Evolutionary conservation across 768 basidiomycete genomes (phyloP).

Genomic region (Suillus spraguei): DNA sequence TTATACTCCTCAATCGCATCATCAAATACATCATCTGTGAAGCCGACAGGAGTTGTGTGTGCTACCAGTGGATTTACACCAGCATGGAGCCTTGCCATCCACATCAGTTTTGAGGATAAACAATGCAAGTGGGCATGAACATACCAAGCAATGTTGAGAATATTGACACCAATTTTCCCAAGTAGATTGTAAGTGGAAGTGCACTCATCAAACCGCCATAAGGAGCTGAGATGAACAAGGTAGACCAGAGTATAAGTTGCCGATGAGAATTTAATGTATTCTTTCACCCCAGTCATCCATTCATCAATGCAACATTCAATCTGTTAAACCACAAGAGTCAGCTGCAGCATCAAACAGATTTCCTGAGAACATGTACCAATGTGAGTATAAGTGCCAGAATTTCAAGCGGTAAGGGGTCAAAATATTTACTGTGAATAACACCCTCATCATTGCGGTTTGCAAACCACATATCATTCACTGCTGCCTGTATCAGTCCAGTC

Average conservation of each 20-base stretch:
- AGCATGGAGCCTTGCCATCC: not conserved
- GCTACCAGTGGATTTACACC: too few species aligned
- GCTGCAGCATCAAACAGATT: not conserved
- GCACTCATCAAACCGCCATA: too few species aligned
- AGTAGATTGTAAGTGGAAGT: too few species aligned
- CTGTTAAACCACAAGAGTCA: too few species aligned
- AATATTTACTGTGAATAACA: slow-evolving; percentile 21
- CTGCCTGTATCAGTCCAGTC: slow-evolving; percentile 25
- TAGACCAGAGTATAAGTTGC: too few species aligned
- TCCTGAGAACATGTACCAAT: not conserved
- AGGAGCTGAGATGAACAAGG: too few species aligned
- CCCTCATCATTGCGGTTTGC: slow-evolving; percentile 28
- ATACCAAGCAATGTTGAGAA: not conserved
- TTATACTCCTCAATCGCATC: not conserved
- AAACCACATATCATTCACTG: slow-evolving; percentile 30
- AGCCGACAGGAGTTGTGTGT: too few species aligned
- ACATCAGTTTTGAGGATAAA: not conserved
- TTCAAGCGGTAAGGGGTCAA: slow-evolving; percentile 20
- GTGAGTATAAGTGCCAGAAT: slow-evolving; percentile 9
- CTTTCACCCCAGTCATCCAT: too few species aligned
- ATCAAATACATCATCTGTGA: too few species aligned
- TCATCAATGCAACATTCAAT: too few species aligned
- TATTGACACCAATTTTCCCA: not conserved
- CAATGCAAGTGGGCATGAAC: not conserved
- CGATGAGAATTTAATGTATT: too few species aligned